Base-by-base conservation (phyloP, 164 flowering plant genomes). In the Stephania japonica region DNA sequence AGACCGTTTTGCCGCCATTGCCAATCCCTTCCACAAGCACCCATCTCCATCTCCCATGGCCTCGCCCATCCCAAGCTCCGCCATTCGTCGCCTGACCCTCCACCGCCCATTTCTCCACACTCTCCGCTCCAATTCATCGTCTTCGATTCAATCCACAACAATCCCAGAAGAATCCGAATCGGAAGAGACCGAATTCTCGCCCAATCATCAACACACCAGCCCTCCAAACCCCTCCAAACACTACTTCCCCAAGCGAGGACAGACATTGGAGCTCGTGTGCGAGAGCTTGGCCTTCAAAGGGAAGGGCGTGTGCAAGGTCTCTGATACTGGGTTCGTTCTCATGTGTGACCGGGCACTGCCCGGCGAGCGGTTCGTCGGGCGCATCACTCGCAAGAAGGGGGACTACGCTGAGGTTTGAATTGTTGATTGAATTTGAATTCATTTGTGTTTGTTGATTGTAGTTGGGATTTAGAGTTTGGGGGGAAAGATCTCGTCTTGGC, bases 281-380 rank as follows among this genome's bases (percentile, higher is more conserved):
- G 99, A 93, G 80, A 82, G 85, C 67, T 73, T 95, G 65, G 97
- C 91, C 18, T 95, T 85, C 80, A 93, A 89, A 65, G 97, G 97
- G 2, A 93, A 89, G 76, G 98, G 98, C 19, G 73, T 95, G 44
- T 95, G 99, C 80, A 95, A 89, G 81, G 97, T 90, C 8, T 77
- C 84, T 0, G 92, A 83, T 6, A 88, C 97, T 26, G 99, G 98
- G 6, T 95, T 85, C 75, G 89, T 95, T 49, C 87, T 95, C 76
- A 83, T 93, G 87, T 95, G 99, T 71, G 97, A 91, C 78, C 87
- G 93, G 21, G 99, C 89, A 3, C 89, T 95, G 44, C 99, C 99
- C 12, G 99, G 99, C 7, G 99, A 95, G 76, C 87, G 91, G 16
- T 93, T 95, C 80, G 21, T 95, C 42, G 99, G 98, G 9, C 88